A percentile compares a stretch with the other conserved stretches of the same genome.
phyloP scores from a whole-genome alignment of 129 eudicot genomes.

The Centaurea solstitialis region DNA sequence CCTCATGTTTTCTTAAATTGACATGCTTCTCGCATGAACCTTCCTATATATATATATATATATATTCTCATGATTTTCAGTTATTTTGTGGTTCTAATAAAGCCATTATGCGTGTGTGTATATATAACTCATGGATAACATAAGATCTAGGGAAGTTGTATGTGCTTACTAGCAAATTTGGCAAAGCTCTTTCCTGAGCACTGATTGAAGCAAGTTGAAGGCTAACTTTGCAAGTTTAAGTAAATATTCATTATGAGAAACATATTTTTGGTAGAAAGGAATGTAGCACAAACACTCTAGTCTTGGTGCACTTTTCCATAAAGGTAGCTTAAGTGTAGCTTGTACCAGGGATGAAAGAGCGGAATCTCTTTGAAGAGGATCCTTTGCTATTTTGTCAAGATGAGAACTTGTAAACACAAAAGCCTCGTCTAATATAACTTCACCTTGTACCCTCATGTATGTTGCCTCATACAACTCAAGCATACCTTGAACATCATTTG shows the following conservation, averaged over 20 bases:
- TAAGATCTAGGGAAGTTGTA: no score
- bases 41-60: no score
- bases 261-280: conserved; percentile 31
- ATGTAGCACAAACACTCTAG: conserved; percentile 36
- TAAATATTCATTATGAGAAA: background rate
- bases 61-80: background rate
- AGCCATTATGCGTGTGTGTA: no score
- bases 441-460: background rate
- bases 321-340: conserved; percentile 19
- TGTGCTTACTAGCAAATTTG: no score
- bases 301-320: conserved; percentile 23
- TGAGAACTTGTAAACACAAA: background rate
- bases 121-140: no score
- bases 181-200: no score
- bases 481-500: conserved; percentile 5
- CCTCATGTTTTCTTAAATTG: no score
- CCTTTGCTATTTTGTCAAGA: background rate
- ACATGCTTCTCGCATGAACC: no score
- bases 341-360: conserved; percentile 3
- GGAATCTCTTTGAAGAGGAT: background rate
- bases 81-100: background rate
- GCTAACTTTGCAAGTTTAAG: conserved; percentile 5
- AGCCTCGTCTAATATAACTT: conserved; percentile 13
- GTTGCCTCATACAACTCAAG: conserved; percentile 13
- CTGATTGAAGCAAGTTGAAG: no score